Conservation (phyloP, 306 rosid genomes). For the Begonia loranthoides region DNA sequence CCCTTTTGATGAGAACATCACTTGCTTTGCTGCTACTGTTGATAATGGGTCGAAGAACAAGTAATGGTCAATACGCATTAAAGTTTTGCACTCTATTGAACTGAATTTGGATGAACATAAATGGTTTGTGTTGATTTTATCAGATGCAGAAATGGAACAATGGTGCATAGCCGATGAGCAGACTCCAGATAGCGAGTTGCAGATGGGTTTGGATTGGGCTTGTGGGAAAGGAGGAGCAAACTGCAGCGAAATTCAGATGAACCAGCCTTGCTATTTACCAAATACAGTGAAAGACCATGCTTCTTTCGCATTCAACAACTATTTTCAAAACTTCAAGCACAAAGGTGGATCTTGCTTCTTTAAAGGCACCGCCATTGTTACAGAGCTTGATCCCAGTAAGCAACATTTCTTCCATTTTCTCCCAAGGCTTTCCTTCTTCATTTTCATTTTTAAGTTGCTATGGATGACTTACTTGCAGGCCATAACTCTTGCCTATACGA, state of each 20-base stretch:
- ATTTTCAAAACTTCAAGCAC: conserved; percentile 55
- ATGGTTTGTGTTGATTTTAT: conserved; percentile 2
- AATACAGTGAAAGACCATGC: conserved; percentile 32
- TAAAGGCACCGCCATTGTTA: conserved; percentile 54
- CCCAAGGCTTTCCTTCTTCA: neutral
- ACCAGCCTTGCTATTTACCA: too few relatives aligned
- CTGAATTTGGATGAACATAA: neutral
- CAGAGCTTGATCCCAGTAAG: conserved; percentile 82
- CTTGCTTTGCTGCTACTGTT: conserved; percentile 36
- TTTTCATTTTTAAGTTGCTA: too few relatives aligned
- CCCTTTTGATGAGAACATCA: conserved; percentile 14
- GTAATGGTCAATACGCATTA: conserved; percentile 17
- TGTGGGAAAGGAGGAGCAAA: neutral
- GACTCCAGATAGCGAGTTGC: conserved; percentile 45
- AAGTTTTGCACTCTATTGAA: neutral
- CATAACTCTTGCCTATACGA: too few relatives aligned
- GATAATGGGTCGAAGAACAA: conserved; percentile 30
- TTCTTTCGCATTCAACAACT: conserved; percentile 65
- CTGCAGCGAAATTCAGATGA: too few relatives aligned
- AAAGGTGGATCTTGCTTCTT: conserved; percentile 60
- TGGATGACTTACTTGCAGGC: too few relatives aligned
- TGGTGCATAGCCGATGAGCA: conserved; percentile 89
- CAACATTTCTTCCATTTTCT: neutral
- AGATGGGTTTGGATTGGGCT: conserved; percentile 1
- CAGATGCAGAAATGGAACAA: conserved; percentile 38